Evolutionary conservation across 805 yeast species (phyloP).

Genomic region (Candida incommunis): DNA sequence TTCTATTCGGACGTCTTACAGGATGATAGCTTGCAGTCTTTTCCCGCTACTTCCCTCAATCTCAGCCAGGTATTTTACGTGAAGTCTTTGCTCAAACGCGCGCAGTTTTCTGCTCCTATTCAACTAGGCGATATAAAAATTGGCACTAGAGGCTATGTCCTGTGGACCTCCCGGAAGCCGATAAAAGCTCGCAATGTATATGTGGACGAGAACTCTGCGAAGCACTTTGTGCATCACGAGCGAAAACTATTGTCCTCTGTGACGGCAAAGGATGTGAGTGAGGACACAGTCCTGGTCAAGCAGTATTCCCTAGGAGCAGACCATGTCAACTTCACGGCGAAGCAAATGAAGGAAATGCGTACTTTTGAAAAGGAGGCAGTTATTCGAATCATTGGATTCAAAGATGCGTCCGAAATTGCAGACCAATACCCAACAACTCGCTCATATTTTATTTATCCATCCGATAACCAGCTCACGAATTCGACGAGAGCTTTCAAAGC

Average conservation of each 20-base stretch:
- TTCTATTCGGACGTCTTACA: not conserved
- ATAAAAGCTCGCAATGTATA: not conserved
- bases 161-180: not conserved
- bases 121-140: not conserved
- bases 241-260: not conserved
- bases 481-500: constrained; percentile 8
- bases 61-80: not conserved
- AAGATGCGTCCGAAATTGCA: not conserved
- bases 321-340: not conserved
- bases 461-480: constrained; percentile 9
- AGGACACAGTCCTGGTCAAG: not conserved
- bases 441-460: constrained; percentile 18
- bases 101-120: not conserved
- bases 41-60: not conserved
- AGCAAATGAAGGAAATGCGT: not conserved
- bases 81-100: not conserved
- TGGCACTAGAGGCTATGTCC: not conserved
- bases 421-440: constrained; percentile 15
- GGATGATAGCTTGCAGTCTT: not conserved
- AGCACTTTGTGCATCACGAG: not conserved
- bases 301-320: not conserved
- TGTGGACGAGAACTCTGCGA: not conserved
- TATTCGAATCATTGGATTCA: constrained; percentile 4
- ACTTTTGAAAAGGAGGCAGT: constrained; percentile 6
- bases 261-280: not conserved